Evolutionary conservation across 768 basidiomycete species (phyloP), one percentile per base, ranked within the genome.

Genomic region (Obba rivulosa): DNA sequence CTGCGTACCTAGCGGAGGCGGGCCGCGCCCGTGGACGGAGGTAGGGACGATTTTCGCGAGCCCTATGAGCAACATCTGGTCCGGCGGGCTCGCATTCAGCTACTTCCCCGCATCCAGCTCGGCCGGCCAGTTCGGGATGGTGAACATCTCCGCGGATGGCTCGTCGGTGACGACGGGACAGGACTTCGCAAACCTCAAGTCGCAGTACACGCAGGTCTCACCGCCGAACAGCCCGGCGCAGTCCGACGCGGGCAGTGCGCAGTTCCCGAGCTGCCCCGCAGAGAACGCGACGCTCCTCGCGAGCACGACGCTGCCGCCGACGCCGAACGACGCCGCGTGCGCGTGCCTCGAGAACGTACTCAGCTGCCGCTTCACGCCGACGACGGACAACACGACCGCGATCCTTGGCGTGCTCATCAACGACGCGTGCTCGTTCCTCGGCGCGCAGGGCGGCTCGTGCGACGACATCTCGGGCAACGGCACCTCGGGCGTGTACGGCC

Each of bases 71-170:
- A 66, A 81, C 47, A 81, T 85, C 43, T 95, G 87, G 83, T 92
- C 88, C 25, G 93, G 93, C 52, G 92, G 89, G 45, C 56, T 95
- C 45, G 92, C 92, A 3, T 92, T 91, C 66, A 85, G 83, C 42
- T 95, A 94, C 66, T 93, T 95, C 78, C 86, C 88, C 2, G 89
- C 89, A 17, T 41, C 60, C n/a, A 84, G 83, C 55, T 78, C 73
- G 8, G 70, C 75, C 45, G 89, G 89, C 43, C 70, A 85, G 57
- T 96, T 88, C 54, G 93, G 93, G 21, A 87, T 95, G 75, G 86
- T 90, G 52, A 89, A 76, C 22, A 77, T 95, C 51, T 82, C 81
- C 2, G 2, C 72, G 2, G 84, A 87, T 59, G 76, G 76, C 49
- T 31, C 28, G 28, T 83, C 85, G 3, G 87, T 91, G 43, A 83